Evolutionary conservation across 2,329 filamentous ascomycete species (phyloP).

Genomic region (Phyllosticta citriasiana): DNA sequence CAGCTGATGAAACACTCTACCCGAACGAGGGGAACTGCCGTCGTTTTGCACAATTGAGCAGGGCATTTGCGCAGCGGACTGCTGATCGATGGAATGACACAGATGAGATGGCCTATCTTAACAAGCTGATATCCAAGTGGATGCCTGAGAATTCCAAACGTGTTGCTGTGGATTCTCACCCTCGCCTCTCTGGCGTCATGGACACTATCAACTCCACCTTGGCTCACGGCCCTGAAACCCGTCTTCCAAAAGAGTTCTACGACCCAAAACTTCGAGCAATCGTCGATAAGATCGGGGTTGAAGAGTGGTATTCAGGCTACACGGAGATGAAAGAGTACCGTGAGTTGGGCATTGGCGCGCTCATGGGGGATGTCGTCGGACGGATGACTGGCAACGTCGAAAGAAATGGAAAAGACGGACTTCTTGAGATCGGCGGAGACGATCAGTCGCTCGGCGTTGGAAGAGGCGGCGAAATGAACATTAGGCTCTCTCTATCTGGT

Average conservation of each 20-base stretch:
- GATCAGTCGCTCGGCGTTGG: conserved; percentile 27
- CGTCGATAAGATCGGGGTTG: conserved; percentile 63
- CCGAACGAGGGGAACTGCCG: conserved; percentile 41
- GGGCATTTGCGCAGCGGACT: conserved; percentile 38
- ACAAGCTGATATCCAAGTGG: conserved; percentile 67
- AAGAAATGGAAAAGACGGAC: conserved; percentile 25
- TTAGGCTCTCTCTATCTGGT: conserved; percentile 71
- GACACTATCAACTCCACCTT: conserved; percentile 85
- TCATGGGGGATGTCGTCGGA: conserved; percentile 71
- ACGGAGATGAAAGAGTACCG: conserved; percentile 77
- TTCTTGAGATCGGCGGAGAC: conserved; percentile 30
- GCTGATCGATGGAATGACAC: conserved; percentile 44
- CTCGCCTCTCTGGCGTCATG: conserved; percentile 81
- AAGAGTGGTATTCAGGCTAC: conserved; percentile 92
- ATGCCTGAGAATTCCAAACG: conserved; percentile 61
- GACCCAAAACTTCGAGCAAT: conserved; percentile 60
- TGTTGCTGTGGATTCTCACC: conserved; percentile 75
- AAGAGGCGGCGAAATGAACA: conserved; percentile 39
- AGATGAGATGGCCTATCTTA: conserved; percentile 75
- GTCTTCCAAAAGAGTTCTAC: conserved; percentile 78
- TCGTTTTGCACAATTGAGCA: conserved; percentile 37
- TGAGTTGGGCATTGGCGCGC: conserved; percentile 72
- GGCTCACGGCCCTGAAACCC: conserved; percentile 72
- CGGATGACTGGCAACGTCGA: conserved; percentile 33
- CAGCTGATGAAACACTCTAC: conserved; percentile 40